Conservation (phyloP, 768 basidiomycete genomes). For the Kwoniella sp. region DNA sequence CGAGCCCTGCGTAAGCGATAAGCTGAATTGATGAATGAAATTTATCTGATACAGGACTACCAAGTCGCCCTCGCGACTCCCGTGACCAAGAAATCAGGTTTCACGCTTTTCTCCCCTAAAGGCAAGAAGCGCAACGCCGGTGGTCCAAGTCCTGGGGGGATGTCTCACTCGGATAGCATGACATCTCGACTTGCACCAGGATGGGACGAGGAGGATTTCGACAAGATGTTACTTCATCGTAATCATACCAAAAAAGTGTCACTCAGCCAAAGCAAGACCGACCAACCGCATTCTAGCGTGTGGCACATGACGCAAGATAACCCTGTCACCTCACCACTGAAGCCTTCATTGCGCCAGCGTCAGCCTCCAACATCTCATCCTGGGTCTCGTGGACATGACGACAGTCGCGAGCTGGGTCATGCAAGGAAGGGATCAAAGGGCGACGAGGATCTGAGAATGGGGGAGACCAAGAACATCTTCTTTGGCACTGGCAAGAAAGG, state of each 20-base stretch:
- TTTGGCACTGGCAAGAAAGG: slow-evolving; percentile 13
- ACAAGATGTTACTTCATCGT: slow-evolving; percentile 42
- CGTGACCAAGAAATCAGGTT: slow-evolving; percentile 36
- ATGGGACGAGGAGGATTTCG: slow-evolving; percentile 46
- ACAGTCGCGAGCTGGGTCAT: neutral
- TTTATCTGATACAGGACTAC: slow-evolving; percentile 48
- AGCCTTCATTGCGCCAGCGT: neutral
- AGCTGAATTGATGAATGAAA: neutral
- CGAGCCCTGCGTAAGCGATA: slow-evolving; percentile 8
- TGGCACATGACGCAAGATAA: slow-evolving; percentile 27
- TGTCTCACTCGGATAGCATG: neutral
- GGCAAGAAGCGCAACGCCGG: slow-evolving; percentile 9
- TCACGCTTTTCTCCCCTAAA: slow-evolving; percentile 31
- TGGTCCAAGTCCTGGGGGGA: neutral
- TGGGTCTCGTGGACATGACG: neutral
- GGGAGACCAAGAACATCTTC: slow-evolving; percentile 31
- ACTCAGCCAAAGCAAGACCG: slow-evolving; percentile 27
- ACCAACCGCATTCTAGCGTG: slow-evolving; percentile 21
- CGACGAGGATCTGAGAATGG: slow-evolving; percentile 13
- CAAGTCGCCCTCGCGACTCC: slow-evolving; percentile 48
- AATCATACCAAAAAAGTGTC: slow-evolving; percentile 43
- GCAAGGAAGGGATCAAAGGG: neutral
- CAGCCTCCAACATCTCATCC: neutral
- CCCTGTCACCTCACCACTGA: slow-evolving; percentile 4
- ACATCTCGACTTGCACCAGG: slow-evolving; percentile 3